Evolutionary conservation across 2,329 filamentous ascomycete species (phyloP).

Genomic region (Cladosporium sp.): DNA sequence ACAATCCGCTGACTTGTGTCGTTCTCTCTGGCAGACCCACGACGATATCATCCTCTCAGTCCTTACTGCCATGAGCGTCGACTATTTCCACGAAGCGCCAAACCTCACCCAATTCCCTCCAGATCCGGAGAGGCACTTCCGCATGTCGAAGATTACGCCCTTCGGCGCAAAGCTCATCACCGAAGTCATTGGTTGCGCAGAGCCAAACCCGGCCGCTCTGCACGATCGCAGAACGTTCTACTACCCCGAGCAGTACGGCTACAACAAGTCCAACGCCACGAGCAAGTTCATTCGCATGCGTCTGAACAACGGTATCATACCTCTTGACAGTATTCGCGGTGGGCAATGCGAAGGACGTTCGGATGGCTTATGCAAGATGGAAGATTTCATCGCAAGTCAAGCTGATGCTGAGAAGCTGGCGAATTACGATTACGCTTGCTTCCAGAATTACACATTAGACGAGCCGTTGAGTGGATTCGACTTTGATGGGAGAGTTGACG

Average conservation of each 20-base stretch:
- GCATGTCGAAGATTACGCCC: conserved; percentile 49
- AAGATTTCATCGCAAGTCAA: conserved; percentile 41
- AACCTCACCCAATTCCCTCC: conserved; percentile 41
- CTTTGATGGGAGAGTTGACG: conserved; percentile 39
- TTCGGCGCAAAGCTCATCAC: conserved; percentile 54
- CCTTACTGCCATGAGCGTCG: conserved; percentile 50
- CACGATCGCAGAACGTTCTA: conserved; percentile 40
- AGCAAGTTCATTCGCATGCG: conserved; percentile 50
- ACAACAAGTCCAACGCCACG: conserved; percentile 36
- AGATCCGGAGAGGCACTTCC: conserved; percentile 44
- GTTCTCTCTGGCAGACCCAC: no score
- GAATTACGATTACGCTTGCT: conserved; percentile 48
- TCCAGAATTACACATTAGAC: conserved; percentile 44
- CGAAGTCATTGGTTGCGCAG: conserved; percentile 52
- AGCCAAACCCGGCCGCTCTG: conserved; percentile 37
- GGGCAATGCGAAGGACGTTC: conserved; percentile 40
- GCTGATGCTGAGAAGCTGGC: conserved; percentile 34
- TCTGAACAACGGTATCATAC: conserved; percentile 48
- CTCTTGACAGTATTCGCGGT: conserved; percentile 46
- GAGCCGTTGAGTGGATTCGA: conserved; percentile 38
- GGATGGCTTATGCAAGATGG: conserved; percentile 45
- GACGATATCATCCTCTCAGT: conserved; percentile 51
- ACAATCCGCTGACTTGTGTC: no score
- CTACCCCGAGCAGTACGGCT: conserved; percentile 43
- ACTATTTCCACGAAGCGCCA: conserved; percentile 51